phyloP scores from a whole-genome alignment of 768 basidiomycete species.

The Pholiota conissans region DNA sequence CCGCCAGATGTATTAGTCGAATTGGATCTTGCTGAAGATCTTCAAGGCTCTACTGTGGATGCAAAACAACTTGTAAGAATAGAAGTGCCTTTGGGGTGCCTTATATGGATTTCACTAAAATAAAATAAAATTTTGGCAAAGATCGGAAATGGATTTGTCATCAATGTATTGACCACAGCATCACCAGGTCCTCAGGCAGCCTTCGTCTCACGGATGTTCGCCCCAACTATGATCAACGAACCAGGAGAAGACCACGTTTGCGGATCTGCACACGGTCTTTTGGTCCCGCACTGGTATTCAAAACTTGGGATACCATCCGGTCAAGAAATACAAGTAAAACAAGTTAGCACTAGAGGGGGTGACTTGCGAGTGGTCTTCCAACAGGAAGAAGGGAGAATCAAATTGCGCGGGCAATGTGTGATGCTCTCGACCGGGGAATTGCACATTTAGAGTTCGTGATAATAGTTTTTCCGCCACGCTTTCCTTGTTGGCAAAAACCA shows the following conservation, averaged over 20 bases:
- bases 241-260: conserved; percentile 51
- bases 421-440: conserved; percentile 34
- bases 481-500: too few relatives aligned
- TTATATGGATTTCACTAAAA: too few relatives aligned
- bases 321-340: conserved; percentile 40
- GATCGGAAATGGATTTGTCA: conserved; percentile 32
- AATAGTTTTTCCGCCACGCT: too few relatives aligned
- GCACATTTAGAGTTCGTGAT: conserved; percentile 1
- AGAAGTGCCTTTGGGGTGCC: too few relatives aligned
- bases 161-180: conserved; percentile 40
- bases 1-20: conserved; percentile 38
- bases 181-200: conserved; percentile 28
- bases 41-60: conserved; percentile 32
- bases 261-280: conserved; percentile 51
- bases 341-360: conserved; percentile 54
- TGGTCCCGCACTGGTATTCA: conserved; percentile 49
- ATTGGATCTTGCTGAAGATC: conserved; percentile 37
- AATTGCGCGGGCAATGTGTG: conserved; percentile 34
- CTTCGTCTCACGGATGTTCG: conserved; percentile 55
- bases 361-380: conserved; percentile 40
- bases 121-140: too few relatives aligned
- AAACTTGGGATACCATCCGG: conserved; percentile 32
- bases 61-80: conserved; percentile 35
- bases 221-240: conserved; percentile 30
- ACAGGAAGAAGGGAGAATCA: conserved; percentile 28